Conservation (phyloP, 2,329 filamentous ascomycete species). For the Sporothrix mexicana region DNA sequence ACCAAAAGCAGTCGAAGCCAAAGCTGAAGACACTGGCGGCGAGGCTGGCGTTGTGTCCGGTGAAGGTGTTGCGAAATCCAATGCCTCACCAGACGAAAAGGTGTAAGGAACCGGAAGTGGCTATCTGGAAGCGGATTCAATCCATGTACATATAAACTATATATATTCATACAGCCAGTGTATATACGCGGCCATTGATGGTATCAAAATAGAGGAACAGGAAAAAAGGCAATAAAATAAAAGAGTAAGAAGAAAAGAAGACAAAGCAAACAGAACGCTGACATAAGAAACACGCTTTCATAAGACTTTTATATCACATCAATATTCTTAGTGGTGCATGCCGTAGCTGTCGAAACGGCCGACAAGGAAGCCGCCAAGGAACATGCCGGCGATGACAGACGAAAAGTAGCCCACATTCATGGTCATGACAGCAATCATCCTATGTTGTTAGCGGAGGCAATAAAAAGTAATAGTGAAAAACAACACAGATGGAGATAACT, state of each 20-base stretch:
- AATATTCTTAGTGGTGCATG: background rate
- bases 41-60: conserved; percentile 4
- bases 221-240: background rate
- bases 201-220: background rate
- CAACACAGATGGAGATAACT: conserved; percentile 52
- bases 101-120: background rate
- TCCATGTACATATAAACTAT: background rate
- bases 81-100: background rate
- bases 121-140: background rate
- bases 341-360: conserved; percentile 11
- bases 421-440: conserved; percentile 91
- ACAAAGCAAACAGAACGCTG: background rate
- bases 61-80: background rate
- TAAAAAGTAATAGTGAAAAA: background rate
- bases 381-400: conserved; percentile 67
- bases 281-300: background rate
- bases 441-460: conserved; percentile 46
- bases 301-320: background rate
- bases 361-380: conserved; percentile 19
- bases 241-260: background rate
- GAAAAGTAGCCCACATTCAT: conserved; percentile 83
- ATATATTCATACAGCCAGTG: background rate
- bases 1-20: background rate
- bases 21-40: background rate
- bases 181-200: background rate